Conservation (phyloP, 768 basidiomycete species). For the Dentipellis fragilis region DNA sequence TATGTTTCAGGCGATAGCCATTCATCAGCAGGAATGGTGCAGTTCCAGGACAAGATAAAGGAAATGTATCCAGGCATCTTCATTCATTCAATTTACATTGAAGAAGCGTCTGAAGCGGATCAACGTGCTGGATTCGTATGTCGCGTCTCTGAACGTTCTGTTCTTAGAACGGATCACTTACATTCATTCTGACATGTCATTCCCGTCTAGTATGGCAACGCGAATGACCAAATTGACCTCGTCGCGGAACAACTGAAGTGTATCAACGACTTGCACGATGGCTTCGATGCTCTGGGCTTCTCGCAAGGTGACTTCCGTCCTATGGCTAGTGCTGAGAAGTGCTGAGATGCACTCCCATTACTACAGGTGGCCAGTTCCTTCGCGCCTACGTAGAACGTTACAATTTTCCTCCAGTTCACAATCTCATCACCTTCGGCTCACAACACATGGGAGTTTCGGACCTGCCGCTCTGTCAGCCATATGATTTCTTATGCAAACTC, state of each 20-base stretch:
- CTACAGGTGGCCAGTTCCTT: conserved; percentile 70
- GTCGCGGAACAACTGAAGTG: conserved; percentile 56
- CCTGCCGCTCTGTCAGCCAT: conserved; percentile 51
- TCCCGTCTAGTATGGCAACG: conserved; percentile 60
- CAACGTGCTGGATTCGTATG: conserved; percentile 64
- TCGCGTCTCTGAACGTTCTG: conserved; percentile 12
- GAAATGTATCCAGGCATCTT: conserved; percentile 66
- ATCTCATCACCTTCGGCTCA: conserved; percentile 80
- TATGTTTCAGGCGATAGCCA: conserved; percentile 54
- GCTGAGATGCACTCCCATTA: background rate
- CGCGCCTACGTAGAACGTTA: conserved; percentile 75
- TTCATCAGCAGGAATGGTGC: conserved; percentile 59
- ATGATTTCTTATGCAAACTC: conserved; percentile 61
- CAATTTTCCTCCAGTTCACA: conserved; percentile 64
- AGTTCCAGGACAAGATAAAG: conserved; percentile 50
- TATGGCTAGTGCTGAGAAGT: background rate
- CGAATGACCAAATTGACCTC: conserved; percentile 55
- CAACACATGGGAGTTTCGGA: conserved; percentile 85
- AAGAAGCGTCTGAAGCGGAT: conserved; percentile 52
- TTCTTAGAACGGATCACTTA: background rate
- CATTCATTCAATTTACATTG: conserved; percentile 63
- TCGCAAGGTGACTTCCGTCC: conserved; percentile 52
- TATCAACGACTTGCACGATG: conserved; percentile 52
- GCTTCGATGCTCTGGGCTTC: conserved; percentile 84
- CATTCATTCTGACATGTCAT: background rate